These are phyloP conservation scores for Rutstroemia sp. DNA, from an alignment of 2,329 filamentous ascomycete species.

Conservation along the genomic window DNA sequence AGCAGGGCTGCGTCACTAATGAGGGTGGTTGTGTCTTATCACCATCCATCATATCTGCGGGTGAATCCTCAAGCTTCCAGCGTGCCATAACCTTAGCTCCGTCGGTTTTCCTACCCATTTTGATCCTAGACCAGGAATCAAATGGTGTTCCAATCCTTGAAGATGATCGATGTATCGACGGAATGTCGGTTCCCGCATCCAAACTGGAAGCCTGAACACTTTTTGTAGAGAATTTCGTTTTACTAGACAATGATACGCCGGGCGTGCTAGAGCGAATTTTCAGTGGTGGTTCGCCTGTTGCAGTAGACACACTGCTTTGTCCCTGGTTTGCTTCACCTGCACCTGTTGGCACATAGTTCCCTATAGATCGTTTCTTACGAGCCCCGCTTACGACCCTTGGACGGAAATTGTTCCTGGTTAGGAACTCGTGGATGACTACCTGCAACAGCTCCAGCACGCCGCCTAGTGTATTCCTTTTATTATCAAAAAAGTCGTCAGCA, in stretches of 20 bases:
- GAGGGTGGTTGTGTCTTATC: too few species aligned
- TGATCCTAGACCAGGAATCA: conserved; percentile 33
- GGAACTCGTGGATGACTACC: conserved; percentile 64
- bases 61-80: background rate
- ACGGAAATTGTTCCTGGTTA: conserved; percentile 61
- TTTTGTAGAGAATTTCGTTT: background rate
- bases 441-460: conserved; percentile 59
- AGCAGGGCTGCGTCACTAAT: too few species aligned
- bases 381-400: conserved; percentile 12
- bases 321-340: background rate
- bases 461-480: conserved; percentile 33
- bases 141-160: conserved; percentile 28
- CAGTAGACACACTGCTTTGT: background rate
- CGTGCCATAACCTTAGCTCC: too few species aligned
- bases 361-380: background rate
- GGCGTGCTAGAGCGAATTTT: background rate
- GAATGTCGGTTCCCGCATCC: conserved; percentile 20
- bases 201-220: conserved; percentile 9
- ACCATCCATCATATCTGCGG: background rate
- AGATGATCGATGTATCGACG: conserved; percentile 16
- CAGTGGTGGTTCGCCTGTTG: background rate
- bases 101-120: conserved; percentile 23
- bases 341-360: background rate
- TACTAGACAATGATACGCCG: background rate
- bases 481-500: conserved; percentile 37